phyloP scores from a whole-genome alignment of 169 alveolate species.

The Amoebophrya sp. region DNA sequence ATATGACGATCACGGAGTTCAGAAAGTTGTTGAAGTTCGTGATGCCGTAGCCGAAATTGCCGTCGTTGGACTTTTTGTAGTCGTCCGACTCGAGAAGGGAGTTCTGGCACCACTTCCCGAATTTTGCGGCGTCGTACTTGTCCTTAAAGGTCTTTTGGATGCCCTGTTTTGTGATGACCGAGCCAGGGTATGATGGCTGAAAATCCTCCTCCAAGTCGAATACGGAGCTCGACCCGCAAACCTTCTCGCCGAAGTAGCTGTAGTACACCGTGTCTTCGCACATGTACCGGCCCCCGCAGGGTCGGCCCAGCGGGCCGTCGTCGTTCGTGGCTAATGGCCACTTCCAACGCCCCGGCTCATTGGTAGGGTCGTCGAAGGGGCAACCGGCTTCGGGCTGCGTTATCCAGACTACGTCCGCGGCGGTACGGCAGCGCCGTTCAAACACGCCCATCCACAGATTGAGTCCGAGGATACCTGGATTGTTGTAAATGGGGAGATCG shows the following conservation, averaged over 20 bases:
- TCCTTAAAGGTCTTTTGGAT: neutral
- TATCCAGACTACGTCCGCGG: neutral
- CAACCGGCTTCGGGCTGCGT: neutral
- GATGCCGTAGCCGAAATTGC: conserved; percentile 1
- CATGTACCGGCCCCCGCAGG: conserved; percentile 13
- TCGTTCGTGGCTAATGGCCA: neutral
- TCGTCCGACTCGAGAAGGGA: neutral
- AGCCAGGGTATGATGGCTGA: neutral
- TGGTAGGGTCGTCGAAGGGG: neutral
- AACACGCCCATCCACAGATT: conserved; percentile 19
- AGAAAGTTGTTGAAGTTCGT: conserved; percentile 28
- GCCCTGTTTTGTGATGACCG: neutral
- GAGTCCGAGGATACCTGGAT: neutral
- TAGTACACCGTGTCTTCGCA: neutral
- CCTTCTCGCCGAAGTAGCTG: neutral
- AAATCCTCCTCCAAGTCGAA: neutral
- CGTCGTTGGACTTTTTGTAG: neutral
- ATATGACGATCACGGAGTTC: conserved; percentile 22
- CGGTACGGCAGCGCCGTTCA: neutral
- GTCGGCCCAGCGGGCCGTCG: neutral
- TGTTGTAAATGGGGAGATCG: neutral
- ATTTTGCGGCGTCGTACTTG: neutral
- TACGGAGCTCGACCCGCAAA: neutral
- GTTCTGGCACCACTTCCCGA: neutral
- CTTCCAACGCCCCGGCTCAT: neutral